Evolutionary conservation across 2,329 filamentous ascomycete species (phyloP).

Genomic region (Beauveria asiatica): DNA sequence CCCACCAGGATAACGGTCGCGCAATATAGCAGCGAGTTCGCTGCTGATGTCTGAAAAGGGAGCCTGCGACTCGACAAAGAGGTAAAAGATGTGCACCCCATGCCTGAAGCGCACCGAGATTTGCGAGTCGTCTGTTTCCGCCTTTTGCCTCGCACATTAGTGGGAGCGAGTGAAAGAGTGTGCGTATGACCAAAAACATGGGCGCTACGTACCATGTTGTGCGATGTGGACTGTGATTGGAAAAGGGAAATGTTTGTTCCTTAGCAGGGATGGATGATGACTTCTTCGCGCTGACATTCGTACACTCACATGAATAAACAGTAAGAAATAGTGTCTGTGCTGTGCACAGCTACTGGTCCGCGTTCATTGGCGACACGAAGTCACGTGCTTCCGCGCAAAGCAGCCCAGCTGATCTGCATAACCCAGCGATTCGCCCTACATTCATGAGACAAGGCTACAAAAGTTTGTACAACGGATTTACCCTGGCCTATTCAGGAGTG

Average conservation of each 20-base stretch:
- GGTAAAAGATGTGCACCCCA: slow-evolving; percentile 60
- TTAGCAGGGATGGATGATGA: background rate
- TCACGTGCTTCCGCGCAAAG: slow-evolving; percentile 9
- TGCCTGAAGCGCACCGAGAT: slow-evolving; percentile 66
- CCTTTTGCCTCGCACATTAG: slow-evolving; percentile 1
- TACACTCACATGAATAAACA: background rate
- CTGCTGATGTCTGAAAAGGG: slow-evolving; percentile 48
- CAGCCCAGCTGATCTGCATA: background rate
- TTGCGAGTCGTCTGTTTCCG: slow-evolving; percentile 36
- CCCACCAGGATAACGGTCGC: slow-evolving; percentile 47
- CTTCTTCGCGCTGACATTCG: background rate
- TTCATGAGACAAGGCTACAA: background rate
- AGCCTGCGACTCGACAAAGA: slow-evolving; percentile 53
- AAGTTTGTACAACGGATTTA: background rate
- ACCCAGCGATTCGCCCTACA: background rate
- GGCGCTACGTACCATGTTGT: slow-evolving; percentile 1
- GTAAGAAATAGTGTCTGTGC: background rate
- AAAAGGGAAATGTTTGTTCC: background rate
- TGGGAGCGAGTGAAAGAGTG: background rate
- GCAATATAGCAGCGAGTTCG: slow-evolving; percentile 50
- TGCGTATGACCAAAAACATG: background rate
- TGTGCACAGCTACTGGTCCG: background rate
- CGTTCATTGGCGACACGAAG: slow-evolving; percentile 8
- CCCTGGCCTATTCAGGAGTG: background rate
- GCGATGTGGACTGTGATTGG: background rate